Evolutionary conservation across 805 yeast genomes (phyloP).

Genomic region (Lachancea waltii): DNA sequence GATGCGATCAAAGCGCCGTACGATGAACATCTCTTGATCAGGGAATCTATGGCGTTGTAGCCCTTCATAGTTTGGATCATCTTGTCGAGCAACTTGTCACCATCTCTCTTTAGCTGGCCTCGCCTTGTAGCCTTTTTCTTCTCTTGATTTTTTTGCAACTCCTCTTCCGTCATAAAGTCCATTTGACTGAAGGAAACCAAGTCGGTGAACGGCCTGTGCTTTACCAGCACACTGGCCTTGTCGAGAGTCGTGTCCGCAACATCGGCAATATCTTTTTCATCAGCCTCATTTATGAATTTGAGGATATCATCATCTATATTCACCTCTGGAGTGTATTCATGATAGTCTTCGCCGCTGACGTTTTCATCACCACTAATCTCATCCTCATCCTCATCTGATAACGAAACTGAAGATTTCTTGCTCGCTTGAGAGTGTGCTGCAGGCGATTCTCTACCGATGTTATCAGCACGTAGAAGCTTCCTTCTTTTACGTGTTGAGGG

Average conservation of each 20-base stretch:
- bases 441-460: neutral
- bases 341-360: conserved; percentile 28
- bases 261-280: conserved; percentile 70
- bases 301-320: conserved; percentile 60
- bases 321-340: conserved; percentile 24
- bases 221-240: conserved; percentile 57
- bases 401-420: conserved; percentile 17
- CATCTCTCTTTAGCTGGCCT: conserved; percentile 49
- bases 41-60: conserved; percentile 89
- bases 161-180: conserved; percentile 41
- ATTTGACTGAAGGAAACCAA: conserved; percentile 54
- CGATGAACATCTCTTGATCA: conserved; percentile 74
- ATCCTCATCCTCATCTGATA: conserved; percentile 30
- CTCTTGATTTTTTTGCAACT: conserved; percentile 14
- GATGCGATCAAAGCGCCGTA: conserved; percentile 64
- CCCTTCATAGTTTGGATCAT: conserved; percentile 71
- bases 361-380: conserved; percentile 41
- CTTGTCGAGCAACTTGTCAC: conserved; percentile 67
- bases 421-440: neutral
- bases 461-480: conserved; percentile 37
- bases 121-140: conserved; percentile 30
- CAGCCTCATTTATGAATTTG: conserved; percentile 72
- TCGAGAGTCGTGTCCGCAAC: conserved; percentile 64
- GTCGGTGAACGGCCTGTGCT: conserved; percentile 60
- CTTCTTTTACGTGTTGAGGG: conserved; percentile 30